Evolutionary conservation across 192 early-diverging fungal genomes (phyloP).

Genomic region (Blastocladiella britannica): DNA sequence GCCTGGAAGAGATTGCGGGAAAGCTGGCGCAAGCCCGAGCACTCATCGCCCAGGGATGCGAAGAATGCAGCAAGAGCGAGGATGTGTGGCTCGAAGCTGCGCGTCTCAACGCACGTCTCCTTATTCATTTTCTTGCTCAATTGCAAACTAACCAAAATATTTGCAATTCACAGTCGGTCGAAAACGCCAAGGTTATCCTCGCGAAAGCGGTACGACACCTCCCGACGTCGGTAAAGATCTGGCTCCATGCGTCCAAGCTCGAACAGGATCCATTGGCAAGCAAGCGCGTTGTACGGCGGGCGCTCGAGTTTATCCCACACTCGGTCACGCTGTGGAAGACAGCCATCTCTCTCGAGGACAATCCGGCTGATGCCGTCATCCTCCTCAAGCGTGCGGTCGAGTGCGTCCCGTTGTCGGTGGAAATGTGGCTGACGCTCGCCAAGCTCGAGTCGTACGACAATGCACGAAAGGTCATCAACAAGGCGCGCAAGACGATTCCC

Average conservation of each 20-base stretch:
- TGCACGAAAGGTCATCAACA: conserved; percentile 76
- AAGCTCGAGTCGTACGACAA: conserved; percentile 73
- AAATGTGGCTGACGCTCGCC: conserved; percentile 90
- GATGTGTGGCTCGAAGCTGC: conserved; percentile 96
- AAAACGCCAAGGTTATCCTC: conserved; percentile 77
- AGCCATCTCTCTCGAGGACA: conserved; percentile 75
- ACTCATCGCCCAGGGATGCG: conserved; percentile 76
- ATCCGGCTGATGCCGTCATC: conserved; percentile 74
- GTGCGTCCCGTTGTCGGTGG: conserved; percentile 67
- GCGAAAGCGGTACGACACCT: conserved; percentile 70
- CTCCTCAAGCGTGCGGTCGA: conserved; percentile 85
- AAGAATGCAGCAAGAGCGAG: conserved; percentile 79
- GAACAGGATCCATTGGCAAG: conserved; percentile 57
- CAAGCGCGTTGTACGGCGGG: conserved; percentile 65
- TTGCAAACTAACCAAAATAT: background rate
- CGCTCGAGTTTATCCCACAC: conserved; percentile 82
- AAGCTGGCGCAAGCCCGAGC: conserved; percentile 63
- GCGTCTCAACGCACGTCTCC: conserved; percentile 37
- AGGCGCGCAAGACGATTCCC: conserved; percentile 60
- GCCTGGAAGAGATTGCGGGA: conserved; percentile 80
- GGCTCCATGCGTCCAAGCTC: conserved; percentile 67
- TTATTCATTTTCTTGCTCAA: background rate
- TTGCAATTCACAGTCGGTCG: conserved; percentile 14
- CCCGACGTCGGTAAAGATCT: conserved; percentile 82
- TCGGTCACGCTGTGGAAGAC: conserved; percentile 83